These are phyloP conservation scores for Phycomyces blakesleeanus DNA, from an alignment of 192 early-diverging fungal genomes.

Conservation along the genomic window DNA sequence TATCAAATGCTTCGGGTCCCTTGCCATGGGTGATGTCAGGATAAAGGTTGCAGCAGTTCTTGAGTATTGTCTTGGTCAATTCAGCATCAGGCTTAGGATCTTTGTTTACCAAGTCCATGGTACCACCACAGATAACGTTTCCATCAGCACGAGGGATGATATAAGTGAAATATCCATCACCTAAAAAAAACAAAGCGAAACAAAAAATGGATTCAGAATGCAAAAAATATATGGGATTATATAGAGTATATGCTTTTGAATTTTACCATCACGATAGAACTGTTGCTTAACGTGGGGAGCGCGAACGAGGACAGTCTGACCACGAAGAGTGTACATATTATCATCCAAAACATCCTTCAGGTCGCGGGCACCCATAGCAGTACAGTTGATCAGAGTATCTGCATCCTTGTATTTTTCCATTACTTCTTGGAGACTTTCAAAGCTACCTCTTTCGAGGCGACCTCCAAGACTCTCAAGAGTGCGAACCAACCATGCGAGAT, in stretches of 20 bases:
- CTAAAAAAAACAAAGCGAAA: slow-evolving; percentile 5
- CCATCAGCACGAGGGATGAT: slow-evolving; percentile 83
- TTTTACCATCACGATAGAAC: slow-evolving; percentile 36
- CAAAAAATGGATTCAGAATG: too few species aligned
- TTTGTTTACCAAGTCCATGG: slow-evolving; percentile 36
- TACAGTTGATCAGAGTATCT: slow-evolving; percentile 70
- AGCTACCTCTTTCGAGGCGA: slow-evolving; percentile 25
- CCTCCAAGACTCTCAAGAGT: slow-evolving; percentile 59
- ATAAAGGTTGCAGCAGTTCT: slow-evolving; percentile 41
- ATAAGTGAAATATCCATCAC: slow-evolving; percentile 54
- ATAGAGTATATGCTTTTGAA: too few species aligned
- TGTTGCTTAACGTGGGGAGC: slow-evolving; percentile 70
- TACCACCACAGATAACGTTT: slow-evolving; percentile 76
- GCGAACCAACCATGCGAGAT: slow-evolving; percentile 60
- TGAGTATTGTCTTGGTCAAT: slow-evolving; percentile 41
- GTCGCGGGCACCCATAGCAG: slow-evolving; percentile 61
- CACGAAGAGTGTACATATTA: slow-evolving; percentile 68
- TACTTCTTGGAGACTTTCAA: slow-evolving; percentile 49
- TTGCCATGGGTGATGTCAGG: slow-evolving; percentile 45
- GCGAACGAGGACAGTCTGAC: slow-evolving; percentile 74
- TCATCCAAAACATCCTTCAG: slow-evolving; percentile 76
- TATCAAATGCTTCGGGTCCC: slow-evolving; percentile 36
- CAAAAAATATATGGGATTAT: too few species aligned
- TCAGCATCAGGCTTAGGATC: slow-evolving; percentile 23
- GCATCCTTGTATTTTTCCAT: slow-evolving; percentile 40